Conservation (phyloP, 1,284 basidiomycete genomes). For the Hymenochaete sp. region DNA sequence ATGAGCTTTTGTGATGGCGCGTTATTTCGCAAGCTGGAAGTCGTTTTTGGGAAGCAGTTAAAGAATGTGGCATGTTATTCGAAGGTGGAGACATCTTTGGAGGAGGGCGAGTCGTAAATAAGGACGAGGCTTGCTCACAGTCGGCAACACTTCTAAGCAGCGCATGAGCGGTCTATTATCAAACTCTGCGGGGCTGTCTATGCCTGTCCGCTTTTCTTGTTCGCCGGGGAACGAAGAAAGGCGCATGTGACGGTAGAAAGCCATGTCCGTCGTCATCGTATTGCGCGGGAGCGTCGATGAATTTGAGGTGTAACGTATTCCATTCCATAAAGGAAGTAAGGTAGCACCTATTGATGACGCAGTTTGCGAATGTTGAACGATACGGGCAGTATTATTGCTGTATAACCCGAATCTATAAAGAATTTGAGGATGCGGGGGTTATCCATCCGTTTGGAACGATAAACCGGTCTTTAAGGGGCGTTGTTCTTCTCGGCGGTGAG, state of each 20-base stretch:
- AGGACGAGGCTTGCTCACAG: constrained; percentile 71
- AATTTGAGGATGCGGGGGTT: constrained; percentile 29
- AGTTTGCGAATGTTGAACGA: constrained; percentile 68
- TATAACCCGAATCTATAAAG: constrained; percentile 34
- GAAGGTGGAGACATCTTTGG: constrained; percentile 73
- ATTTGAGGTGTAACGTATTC: constrained; percentile 24
- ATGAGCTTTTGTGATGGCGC: constrained; percentile 45
- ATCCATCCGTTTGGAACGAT: constrained; percentile 70
- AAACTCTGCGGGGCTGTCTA: constrained; percentile 37
- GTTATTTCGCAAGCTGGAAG: constrained; percentile 43
- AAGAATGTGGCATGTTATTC: constrained; percentile 59
- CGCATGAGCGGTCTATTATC: constrained; percentile 42
- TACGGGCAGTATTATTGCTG: constrained; percentile 49
- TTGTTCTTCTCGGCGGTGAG: constrained; percentile 41
- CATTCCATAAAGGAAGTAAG: constrained; percentile 25
- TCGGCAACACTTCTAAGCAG: constrained; percentile 26
- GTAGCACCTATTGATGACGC: constrained; percentile 41
- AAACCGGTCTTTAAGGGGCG: constrained; percentile 60
- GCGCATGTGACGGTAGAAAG: constrained; percentile 21
- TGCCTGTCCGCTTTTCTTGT: constrained; percentile 41
- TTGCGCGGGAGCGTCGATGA: constrained; percentile 35
- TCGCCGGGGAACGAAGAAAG: constrained; percentile 29
- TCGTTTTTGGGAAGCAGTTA: constrained; percentile 63
- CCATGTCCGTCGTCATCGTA: constrained; percentile 36
- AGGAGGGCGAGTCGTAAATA: constrained; percentile 79